Percentiles rank a stretch among this genome's conserved stretches.
These are phyloP conservation scores for Candida nonsorbophila DNA, from an alignment of 805 yeast species.

Conservation along the genomic window DNA sequence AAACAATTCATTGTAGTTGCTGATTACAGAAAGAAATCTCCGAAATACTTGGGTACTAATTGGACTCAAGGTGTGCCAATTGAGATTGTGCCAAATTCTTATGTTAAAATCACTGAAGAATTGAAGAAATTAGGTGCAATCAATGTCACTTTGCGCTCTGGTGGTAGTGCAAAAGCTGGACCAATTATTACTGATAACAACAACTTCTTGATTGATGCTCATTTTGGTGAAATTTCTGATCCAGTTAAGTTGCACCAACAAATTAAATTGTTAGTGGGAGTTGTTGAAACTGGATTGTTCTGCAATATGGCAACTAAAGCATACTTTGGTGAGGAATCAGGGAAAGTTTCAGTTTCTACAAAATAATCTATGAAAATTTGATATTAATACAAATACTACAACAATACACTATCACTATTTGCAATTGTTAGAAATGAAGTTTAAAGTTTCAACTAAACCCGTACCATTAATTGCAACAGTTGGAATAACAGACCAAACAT, in stretches of 20 bases:
- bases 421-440: constrained; percentile 74
- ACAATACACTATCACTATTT: constrained; percentile 12
- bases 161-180: constrained; percentile 91
- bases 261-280: constrained; percentile 80
- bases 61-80: constrained; percentile 95
- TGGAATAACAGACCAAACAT: constrained; percentile 89
- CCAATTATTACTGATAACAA: constrained; percentile 95
- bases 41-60: constrained; percentile 57
- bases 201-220: constrained; percentile 88
- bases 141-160: constrained; percentile 66
- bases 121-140: constrained; percentile 60
- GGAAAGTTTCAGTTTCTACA: constrained; percentile 39
- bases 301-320: constrained; percentile 69
- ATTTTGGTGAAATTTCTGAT: constrained; percentile 69
- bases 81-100: constrained; percentile 88
- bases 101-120: constrained; percentile 66
- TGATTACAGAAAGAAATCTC: constrained; percentile 80
- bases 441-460: constrained; percentile 81
- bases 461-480: constrained; percentile 87
- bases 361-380: constrained; percentile 10
- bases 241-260: constrained; percentile 50
- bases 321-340: constrained; percentile 85
- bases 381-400: background rate
- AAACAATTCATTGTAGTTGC: constrained; percentile 81
- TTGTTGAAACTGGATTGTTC: constrained; percentile 94